These are phyloP conservation scores for Coemansia sp. DNA, from an alignment of 192 early-diverging fungal species.

Conservation along the genomic window DNA sequence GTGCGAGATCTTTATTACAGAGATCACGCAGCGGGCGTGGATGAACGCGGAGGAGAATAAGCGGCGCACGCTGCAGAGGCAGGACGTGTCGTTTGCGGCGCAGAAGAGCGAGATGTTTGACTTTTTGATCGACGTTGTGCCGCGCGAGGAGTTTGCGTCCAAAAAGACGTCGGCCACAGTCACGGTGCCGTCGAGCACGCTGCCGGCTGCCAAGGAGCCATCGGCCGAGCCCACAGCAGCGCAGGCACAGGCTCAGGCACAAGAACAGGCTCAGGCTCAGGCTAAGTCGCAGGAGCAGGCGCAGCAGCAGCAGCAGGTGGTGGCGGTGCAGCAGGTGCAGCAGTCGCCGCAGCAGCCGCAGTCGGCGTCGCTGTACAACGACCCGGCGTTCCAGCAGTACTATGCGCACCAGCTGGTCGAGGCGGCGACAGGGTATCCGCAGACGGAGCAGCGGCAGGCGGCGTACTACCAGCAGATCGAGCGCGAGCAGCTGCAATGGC, in stretches of 20 bases:
- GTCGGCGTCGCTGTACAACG: conserved; percentile 18
- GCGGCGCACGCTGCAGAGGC: conserved; percentile 87
- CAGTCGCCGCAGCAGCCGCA: conserved; percentile 9
- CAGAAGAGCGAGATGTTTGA: conserved; percentile 93
- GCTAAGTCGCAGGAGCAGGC: conserved; percentile 7
- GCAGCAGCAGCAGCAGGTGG: not conserved
- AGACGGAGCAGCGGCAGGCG: conserved; percentile 38
- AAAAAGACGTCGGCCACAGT: conserved; percentile 14
- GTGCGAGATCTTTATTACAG: conserved; percentile 95
- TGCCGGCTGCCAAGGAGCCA: not conserved
- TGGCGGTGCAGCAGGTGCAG: conserved; percentile 4
- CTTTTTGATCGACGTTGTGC: conserved; percentile 96
- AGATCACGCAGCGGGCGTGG: conserved; percentile 80
- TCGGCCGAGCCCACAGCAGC: conserved; percentile 5
- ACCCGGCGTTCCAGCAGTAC: conserved; percentile 43
- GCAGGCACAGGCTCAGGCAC: conserved; percentile 9
- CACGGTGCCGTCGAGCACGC: not conserved
- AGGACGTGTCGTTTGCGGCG: conserved; percentile 85
- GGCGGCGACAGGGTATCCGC: conserved; percentile 30
- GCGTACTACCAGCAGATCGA: conserved; percentile 51
- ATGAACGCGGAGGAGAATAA: conserved; percentile 96
- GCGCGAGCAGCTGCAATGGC: conserved; percentile 49
- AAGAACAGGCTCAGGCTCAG: conserved; percentile 7
- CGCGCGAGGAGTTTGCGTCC: conserved; percentile 71
- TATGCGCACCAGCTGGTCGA: conserved; percentile 47